These are phyloP conservation scores for Draba incana DNA, from an alignment of 345 rosid genomes.

Conservation along the genomic window DNA sequence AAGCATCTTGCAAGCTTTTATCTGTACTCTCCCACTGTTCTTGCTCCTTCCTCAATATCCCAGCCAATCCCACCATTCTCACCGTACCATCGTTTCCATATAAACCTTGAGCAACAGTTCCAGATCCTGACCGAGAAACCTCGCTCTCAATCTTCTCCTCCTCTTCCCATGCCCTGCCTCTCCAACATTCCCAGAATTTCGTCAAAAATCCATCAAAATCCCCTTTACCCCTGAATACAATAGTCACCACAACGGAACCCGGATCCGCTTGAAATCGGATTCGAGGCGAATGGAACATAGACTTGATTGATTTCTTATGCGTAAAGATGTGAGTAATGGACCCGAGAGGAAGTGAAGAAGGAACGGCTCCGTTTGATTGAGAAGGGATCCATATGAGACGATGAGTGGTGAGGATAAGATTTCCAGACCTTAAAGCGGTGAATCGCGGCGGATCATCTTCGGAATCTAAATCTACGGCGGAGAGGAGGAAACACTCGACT, in stretches of 20 bases:
- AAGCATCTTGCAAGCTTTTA: constrained; percentile 94
- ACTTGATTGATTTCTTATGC: constrained; percentile 67
- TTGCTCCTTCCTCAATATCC: constrained; percentile 93
- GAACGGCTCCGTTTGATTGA: constrained; percentile 42
- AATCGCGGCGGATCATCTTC: constrained; percentile 55
- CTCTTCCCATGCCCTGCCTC: constrained; percentile 75
- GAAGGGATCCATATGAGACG: constrained; percentile 88
- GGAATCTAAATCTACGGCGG: constrained; percentile 75
- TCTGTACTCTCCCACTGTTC: constrained; percentile 95
- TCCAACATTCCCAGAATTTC: constrained; percentile 87
- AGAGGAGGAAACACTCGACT: constrained; percentile 75
- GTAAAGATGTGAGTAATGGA: constrained; percentile 59
- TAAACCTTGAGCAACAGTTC: constrained; percentile 52
- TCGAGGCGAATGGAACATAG: constrained; percentile 85
- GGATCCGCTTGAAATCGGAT: constrained; percentile 70
- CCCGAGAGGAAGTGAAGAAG: constrained; percentile 54
- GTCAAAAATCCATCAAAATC: constrained; percentile 74
- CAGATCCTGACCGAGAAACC: constrained; percentile 35
- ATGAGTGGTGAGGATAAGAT: constrained; percentile 78
- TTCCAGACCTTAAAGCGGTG: constrained; percentile 57
- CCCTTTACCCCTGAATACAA: constrained; percentile 78
- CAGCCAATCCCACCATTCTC: constrained; percentile 93
- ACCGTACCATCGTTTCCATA: constrained; percentile 77
- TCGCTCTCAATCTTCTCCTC: constrained; percentile 41
- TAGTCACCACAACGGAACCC: constrained; percentile 63